phyloP scores from a whole-genome alignment of 2,329 filamentous ascomycete genomes.

The Acrocalymma vagum region DNA sequence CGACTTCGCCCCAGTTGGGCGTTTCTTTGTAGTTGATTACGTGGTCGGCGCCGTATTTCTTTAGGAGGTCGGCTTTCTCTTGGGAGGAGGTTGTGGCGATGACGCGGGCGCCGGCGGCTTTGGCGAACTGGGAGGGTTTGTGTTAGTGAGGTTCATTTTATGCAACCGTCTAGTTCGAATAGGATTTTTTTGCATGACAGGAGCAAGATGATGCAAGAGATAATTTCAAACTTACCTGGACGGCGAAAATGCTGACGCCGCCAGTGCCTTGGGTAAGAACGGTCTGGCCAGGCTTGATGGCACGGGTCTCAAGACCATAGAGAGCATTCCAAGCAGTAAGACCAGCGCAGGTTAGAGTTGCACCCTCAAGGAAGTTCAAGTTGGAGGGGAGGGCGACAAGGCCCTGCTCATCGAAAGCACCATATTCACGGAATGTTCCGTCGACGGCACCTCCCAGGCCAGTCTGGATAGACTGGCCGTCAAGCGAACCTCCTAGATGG shows the following conservation, averaged over 20 bases:
- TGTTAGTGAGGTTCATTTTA: too few species aligned
- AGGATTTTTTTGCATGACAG: too few species aligned
- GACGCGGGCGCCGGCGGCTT: conserved; percentile 63
- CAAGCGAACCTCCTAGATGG: conserved; percentile 61
- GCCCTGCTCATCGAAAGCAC: conserved; percentile 71
- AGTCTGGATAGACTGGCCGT: conserved; percentile 50
- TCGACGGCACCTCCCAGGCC: conserved; percentile 75
- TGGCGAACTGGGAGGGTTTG: too few species aligned
- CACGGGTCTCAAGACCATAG: conserved; percentile 55
- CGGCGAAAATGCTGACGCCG: conserved; percentile 71
- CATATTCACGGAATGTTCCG: conserved; percentile 74
- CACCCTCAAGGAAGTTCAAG: conserved; percentile 56
- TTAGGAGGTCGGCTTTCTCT: conserved; percentile 59
- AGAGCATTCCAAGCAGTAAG: conserved; percentile 62
- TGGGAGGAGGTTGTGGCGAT: conserved; percentile 65
- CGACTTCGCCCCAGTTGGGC: conserved; percentile 63
- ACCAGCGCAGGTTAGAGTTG: conserved; percentile 56
- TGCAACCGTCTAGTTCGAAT: too few species aligned
- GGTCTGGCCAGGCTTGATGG: conserved; percentile 48
- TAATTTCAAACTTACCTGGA: too few species aligned
- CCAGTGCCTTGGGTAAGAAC: conserved; percentile 77
- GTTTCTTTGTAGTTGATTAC: conserved; percentile 66
- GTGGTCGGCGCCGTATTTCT: conserved; percentile 63
- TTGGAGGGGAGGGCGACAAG: conserved; percentile 70
- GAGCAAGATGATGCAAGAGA: conserved; percentile 28